A percentile compares a stretch with the other conserved stretches of the same genome.
Conservation (phyloP, 169 alveolate species). For the Cryptosporidium sp. region DNA sequence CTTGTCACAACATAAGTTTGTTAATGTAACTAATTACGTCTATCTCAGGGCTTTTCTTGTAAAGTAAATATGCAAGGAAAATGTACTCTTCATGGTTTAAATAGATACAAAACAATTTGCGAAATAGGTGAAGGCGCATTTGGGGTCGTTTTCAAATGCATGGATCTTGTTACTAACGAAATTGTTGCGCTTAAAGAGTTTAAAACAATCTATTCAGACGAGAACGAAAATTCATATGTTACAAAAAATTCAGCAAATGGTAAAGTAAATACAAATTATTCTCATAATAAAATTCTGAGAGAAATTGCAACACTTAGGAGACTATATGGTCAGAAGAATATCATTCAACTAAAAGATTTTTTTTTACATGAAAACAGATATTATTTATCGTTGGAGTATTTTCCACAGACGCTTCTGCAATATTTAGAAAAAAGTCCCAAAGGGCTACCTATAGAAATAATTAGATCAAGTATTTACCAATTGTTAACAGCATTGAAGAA, state of each 20-base stretch:
- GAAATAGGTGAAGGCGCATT: constrained; percentile 93
- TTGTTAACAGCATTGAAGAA: constrained; percentile 88
- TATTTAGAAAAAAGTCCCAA: constrained; percentile 89
- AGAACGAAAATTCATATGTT: background rate
- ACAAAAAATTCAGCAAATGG: constrained; percentile 3
- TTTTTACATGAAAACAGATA: constrained; percentile 90
- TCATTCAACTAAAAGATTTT: constrained; percentile 92
- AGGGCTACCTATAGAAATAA: constrained; percentile 86
- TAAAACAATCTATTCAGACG: constrained; percentile 78
- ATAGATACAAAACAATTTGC: constrained; percentile 82
- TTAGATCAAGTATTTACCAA: constrained; percentile 89
- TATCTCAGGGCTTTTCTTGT: background rate
- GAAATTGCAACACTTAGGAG: constrained; percentile 91
- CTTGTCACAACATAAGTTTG: background rate
- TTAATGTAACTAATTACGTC: constrained; percentile 1
- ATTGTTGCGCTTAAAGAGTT: constrained; percentile 94
- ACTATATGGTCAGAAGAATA: constrained; percentile 87
- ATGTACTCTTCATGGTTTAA: constrained; percentile 75
- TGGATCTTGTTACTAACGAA: constrained; percentile 84
- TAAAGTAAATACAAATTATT: constrained; percentile 88
- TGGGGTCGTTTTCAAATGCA: constrained; percentile 94
- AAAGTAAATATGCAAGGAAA: constrained; percentile 31
- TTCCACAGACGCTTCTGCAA: constrained; percentile 90
- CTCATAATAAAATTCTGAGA: constrained; percentile 88
- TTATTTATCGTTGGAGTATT: constrained; percentile 91